Evolutionary conservation across 495 filamentous ascomycete species (phyloP).

Genomic region (Wilcoxina mikolae): DNA sequence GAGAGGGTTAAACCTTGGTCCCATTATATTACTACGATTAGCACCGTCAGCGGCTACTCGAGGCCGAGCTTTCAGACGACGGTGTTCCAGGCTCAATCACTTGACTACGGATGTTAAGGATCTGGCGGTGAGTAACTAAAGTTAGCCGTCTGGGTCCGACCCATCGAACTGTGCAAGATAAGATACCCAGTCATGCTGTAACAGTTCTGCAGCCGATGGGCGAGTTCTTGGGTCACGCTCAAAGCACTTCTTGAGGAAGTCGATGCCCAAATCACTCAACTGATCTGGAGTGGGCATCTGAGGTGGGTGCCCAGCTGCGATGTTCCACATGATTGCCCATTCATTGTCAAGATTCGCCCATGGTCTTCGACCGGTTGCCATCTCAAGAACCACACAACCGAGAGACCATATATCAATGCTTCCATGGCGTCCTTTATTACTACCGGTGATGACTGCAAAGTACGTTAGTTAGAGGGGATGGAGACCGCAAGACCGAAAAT

Average conservation of each 20-base stretch:
- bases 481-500: background rate
- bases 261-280: slow-evolving; percentile 66
- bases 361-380: slow-evolving; percentile 87
- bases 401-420: slow-evolving; percentile 97
- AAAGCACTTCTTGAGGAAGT: slow-evolving; percentile 80
- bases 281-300: slow-evolving; percentile 69
- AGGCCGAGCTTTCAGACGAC: slow-evolving; percentile 19
- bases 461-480: too few relatives aligned
- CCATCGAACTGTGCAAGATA: background rate
- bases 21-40: too few relatives aligned
- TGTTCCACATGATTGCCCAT: slow-evolving; percentile 99
- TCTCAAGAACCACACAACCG: slow-evolving; percentile 91
- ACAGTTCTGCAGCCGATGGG: slow-evolving; percentile 69
- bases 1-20: background rate
- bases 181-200: slow-evolving; percentile 92
- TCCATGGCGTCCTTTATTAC: slow-evolving; percentile 55
- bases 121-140: slow-evolving; percentile 7
- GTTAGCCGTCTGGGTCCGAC: background rate
- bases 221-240: slow-evolving; percentile 66
- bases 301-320: slow-evolving; percentile 87
- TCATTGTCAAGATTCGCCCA: slow-evolving; percentile 98
- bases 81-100: slow-evolving; percentile 26
- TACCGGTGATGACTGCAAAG: slow-evolving; percentile 86
- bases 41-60: slow-evolving; percentile 16
- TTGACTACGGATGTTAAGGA: slow-evolving; percentile 26